A percentile compares a stretch with the other conserved stretches of the same genome.
Conservation (phyloP, 1,284 basidiomycete species). For the Ceratobasidium sp. region DNA sequence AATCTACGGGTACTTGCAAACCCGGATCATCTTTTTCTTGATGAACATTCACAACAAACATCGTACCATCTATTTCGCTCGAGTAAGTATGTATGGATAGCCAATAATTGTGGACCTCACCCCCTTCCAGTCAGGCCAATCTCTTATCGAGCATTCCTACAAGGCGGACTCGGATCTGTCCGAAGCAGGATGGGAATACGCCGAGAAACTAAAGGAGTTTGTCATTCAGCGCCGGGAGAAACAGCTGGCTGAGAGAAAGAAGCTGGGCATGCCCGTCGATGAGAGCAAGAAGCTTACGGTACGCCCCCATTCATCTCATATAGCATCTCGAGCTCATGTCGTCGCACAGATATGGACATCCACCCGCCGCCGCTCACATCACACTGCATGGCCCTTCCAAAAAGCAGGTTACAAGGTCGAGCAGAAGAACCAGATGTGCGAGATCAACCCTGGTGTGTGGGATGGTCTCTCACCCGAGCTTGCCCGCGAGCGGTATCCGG, state of each 20-base stretch:
- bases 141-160: slow-evolving; percentile 97
- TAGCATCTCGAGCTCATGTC: neutral
- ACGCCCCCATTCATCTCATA: slow-evolving; percentile 54
- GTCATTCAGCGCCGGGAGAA: slow-evolving; percentile 81
- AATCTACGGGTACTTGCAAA: slow-evolving; percentile 87
- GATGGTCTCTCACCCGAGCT: slow-evolving; percentile 94
- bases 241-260: slow-evolving; percentile 72
- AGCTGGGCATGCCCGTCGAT: slow-evolving; percentile 57
- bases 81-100: slow-evolving; percentile 65
- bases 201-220: slow-evolving; percentile 86
- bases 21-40: slow-evolving; percentile 93
- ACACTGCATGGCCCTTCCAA: slow-evolving; percentile 96
- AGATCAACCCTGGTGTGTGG: slow-evolving; percentile 98
- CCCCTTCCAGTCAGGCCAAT: slow-evolving; percentile 82
- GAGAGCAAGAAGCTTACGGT: slow-evolving; percentile 80
- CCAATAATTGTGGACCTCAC: neutral
- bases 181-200: slow-evolving; percentile 94
- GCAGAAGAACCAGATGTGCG: slow-evolving; percentile 95
- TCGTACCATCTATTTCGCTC: slow-evolving; percentile 92
- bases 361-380: slow-evolving; percentile 89
- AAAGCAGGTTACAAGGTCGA: slow-evolving; percentile 73
- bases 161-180: slow-evolving; percentile 98
- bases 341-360: slow-evolving; percentile 92
- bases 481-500: slow-evolving; percentile 90
- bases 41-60: slow-evolving; percentile 98